Base-by-base conservation (phyloP, 129 eudicot species). In the Flaveria ramosissima region DNA sequence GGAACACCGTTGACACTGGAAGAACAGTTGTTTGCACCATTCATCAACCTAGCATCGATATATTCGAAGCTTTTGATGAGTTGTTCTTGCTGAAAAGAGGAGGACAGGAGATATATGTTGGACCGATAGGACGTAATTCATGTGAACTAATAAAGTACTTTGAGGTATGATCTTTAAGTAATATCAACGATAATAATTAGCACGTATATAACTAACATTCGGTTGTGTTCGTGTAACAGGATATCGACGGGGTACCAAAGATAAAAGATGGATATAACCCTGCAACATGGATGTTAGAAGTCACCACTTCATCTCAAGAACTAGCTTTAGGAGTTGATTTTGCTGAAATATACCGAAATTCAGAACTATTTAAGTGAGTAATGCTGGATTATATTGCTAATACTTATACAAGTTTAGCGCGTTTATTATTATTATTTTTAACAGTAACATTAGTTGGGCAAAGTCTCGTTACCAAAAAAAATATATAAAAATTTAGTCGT, bases 201-300 rank as follows among this genome's bases (percentile, higher is more conserved):
- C 6, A 2, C 6, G 68, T 6, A 30, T 4, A 17, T 8, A 19
- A 27, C 19, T 64, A 32, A 64, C 21, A 7, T 2, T 5, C 46
- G 12, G 9, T 0, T 32, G 12, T 15, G 36, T 32, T 64, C 36
- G 71, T 64, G 20, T 15, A 39, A 36, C 46, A 83, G 90, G 83
- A 59, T 20, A 73, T 86, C n/a, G 73, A 80, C 3, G 92, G 92
- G 27, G 81, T 89, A 27, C 14, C 73, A 17, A 86, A 84, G 78
- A 89, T 89, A 20, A 84, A 71, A 78, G 91, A 88, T 16, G 90
- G 86, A 19, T 86, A 85, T 73, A 88, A 88, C 77, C 93, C 93
- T 12, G 90, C 93, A 2, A 89, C 93, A 6, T 89, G 93, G 93
- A 84, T 89, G 93, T 60, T 89, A 78, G 93, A 89, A 82, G 85